These are phyloP conservation scores for Deinandra increscens DNA, from an alignment of 129 eudicot species.

Conservation along the genomic window DNA sequence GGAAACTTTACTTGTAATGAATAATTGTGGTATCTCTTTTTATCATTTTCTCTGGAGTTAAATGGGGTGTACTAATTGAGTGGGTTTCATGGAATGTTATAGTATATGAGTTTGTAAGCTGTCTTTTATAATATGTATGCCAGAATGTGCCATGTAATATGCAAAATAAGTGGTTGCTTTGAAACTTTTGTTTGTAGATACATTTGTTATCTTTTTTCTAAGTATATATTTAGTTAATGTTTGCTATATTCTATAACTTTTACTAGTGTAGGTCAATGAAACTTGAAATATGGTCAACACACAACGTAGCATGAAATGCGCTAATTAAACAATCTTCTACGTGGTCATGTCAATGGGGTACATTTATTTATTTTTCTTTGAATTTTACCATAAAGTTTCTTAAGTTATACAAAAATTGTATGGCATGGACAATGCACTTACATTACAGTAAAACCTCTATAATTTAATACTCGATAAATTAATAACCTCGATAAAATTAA, in stretches of 20 bases:
- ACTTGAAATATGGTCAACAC: background rate
- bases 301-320: background rate
- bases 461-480: too few species aligned
- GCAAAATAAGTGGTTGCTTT: conserved; percentile 15
- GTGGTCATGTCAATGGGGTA: too few species aligned
- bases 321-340: too few species aligned
- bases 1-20: conserved; percentile 30
- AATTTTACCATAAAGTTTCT: too few species aligned
- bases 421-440: too few species aligned
- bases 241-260: background rate
- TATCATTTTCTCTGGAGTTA: conserved; percentile 21
- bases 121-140: conserved; percentile 3
- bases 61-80: conserved; percentile 21
- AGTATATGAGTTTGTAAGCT: background rate
- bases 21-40: conserved; percentile 25
- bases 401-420: too few species aligned
- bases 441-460: too few species aligned
- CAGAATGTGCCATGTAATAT: background rate
- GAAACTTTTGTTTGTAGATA: background rate
- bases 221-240: background rate
- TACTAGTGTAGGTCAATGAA: background rate
- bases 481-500: too few species aligned
- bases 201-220: background rate
- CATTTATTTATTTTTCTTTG: too few species aligned
- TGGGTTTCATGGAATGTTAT: conserved; percentile 1